Evolutionary conservation across 495 filamentous ascomycete genomes (phyloP).

Genomic region (Lophiotrema nucula): DNA sequence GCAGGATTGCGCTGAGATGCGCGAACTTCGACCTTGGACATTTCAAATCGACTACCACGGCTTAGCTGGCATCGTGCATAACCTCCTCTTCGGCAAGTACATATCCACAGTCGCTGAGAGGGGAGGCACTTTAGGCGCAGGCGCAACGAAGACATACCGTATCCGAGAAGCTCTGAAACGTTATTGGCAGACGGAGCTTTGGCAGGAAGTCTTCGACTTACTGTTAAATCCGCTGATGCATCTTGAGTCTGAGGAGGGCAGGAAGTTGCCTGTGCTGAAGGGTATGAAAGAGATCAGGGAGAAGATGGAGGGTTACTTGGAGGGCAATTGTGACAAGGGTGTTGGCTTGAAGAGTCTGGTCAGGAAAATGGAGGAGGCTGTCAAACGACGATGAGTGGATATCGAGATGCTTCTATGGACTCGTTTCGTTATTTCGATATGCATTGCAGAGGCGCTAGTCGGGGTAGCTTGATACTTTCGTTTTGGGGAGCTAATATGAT

Average conservation of each 20-base stretch:
- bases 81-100: constrained; percentile 88
- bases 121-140: constrained; percentile 42
- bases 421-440: constrained; percentile 4
- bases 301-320: constrained; percentile 82
- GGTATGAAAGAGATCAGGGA: constrained; percentile 65
- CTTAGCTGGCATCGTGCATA: constrained; percentile 79
- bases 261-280: constrained; percentile 63
- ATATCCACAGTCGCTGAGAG: constrained; percentile 68
- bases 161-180: constrained; percentile 79
- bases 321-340: constrained; percentile 78
- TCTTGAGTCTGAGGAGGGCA: constrained; percentile 59
- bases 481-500: no score
- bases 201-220: constrained; percentile 79
- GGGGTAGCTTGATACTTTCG: no score
- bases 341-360: constrained; percentile 60
- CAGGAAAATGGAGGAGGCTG: constrained; percentile 62
- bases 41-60: constrained; percentile 96
- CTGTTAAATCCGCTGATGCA: constrained; percentile 74
- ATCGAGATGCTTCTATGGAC: neutral
- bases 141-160: constrained; percentile 61
- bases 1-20: constrained; percentile 91
- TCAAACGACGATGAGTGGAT: constrained; percentile 50
- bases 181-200: constrained; percentile 94
- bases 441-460: constrained; percentile 13
- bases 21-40: constrained; percentile 89